Evolutionary conservation across 306 rosid genomes (phyloP), one percentile per base, ranked within the genome.

Genomic region (Dalbergia cultrata): DNA sequence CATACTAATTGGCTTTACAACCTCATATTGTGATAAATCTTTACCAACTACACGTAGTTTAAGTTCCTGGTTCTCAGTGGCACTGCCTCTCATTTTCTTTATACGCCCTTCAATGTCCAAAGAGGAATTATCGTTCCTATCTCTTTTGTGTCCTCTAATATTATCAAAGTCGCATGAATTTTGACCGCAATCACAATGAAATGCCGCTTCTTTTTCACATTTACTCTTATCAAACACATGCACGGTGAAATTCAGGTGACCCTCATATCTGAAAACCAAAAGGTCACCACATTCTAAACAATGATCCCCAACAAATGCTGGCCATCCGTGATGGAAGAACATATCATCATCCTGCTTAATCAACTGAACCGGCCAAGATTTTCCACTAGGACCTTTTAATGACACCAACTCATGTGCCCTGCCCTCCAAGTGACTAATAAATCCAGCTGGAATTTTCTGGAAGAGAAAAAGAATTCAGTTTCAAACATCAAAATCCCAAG

Each of bases 181-280:
- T 83, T 87, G 94, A 68, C 90, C 84, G 86, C 91, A 88, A 52
- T 70, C 70, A 82, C 91, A 89, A 83, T 67, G 81, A 87, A 94
- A 92, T 41, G 94, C 89, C 16, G 85, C 90, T 75, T 92, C 98
- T 88, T 94, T 94, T 88, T 94, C 96, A 62, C 97, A 94, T 6
- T 90, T 88, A 86, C 90, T 91, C 82, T 90, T 87, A 82, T 91
- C 94, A 72, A 94, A 94, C 57, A 94, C 80, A 84, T 85, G 91
- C 82, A 94, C 96, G 0, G 92, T 86, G 83, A 94, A 94, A 78
- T 79, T 84, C 82, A 92, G 79, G 64, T 90, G 85, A 62, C 92
- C 86, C 17, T 94, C 89, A 3, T 92, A 89, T 88, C 97, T 88
- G 86, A 94, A 94, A 84, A 90, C 85, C 88, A 94, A 86, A 83